Evolutionary conservation across 352 stramenopile species (phyloP), one percentile per base, ranked within the genome.

Genomic region (Sclerospora graminicola): DNA sequence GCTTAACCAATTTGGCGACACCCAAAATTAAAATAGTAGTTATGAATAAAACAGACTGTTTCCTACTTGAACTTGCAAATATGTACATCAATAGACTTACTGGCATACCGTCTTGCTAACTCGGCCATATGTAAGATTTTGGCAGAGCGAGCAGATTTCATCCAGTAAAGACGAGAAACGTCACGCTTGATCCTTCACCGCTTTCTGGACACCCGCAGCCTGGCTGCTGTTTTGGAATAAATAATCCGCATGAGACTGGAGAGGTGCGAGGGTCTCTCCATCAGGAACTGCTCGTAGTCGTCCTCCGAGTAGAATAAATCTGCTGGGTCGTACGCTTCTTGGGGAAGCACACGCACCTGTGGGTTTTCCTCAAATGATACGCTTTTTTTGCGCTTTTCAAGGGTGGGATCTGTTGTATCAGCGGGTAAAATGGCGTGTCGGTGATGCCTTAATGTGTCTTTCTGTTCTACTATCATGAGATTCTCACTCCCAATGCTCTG

Each of bases 281-380:
- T 51, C n/a, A 77, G 49, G 51, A 80, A 80, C 49, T 74, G 63
- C 45, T 70, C 62, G 45, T 80, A 80, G 51, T 80, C 68, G 18
- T 60, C 50, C 51, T 66, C 54, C 15, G 62, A 73, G 46, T 80
- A 80, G 52, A 77, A 80, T 9, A 80, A 44, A 24, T 80, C 68
- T 20, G 64, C 59, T 8, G 60, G 60, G 49, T 80, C 62, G 33
- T 70, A 74, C 8, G 63, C 60, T 31, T 77, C 41, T 5, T 60
- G 31, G 2, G 68, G 68, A 23, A 80, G 45, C 37, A 80, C 47
- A n/a, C 56, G 31, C 44, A 80, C 65, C 48, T 73, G 54, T 8
- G 65, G 68, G 35, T 75, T 48, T 1, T 77, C 68, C 48, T 66
- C 52, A 38, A 80, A 80, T 8, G 68, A 75, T 40, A 80, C 68